These are phyloP conservation scores for Penicillium arizonense DNA, from an alignment of 495 filamentous ascomycete genomes.

Conservation along the genomic window DNA sequence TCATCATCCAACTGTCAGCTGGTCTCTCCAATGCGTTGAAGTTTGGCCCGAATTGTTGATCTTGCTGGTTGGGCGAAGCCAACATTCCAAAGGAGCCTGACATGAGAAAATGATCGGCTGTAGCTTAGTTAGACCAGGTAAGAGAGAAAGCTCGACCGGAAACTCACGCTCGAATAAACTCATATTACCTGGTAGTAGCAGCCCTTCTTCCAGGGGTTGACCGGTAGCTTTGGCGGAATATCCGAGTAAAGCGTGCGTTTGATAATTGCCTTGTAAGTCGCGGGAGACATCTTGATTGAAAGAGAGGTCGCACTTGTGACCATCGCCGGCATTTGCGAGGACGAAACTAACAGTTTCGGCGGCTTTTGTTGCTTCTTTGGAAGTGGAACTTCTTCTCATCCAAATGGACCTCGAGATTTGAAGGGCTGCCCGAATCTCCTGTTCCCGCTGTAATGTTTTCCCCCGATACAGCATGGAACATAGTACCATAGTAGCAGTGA, in stretches of 20 bases:
- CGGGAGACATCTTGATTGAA: neutral
- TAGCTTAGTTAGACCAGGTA: neutral
- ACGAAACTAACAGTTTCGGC: slow-evolving; percentile 20
- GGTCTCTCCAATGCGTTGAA: neutral
- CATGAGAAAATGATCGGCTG: slow-evolving; percentile 6
- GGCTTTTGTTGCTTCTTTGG: slow-evolving; percentile 23
- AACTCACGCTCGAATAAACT: slow-evolving; percentile 4
- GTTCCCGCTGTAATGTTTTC: slow-evolving; percentile 5
- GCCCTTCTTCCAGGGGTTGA: neutral
- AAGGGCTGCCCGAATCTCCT: slow-evolving; percentile 22
- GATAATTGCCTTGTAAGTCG: neutral
- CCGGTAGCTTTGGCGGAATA: neutral
- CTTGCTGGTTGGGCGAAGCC: neutral
- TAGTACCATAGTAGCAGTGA: slow-evolving; percentile 50
- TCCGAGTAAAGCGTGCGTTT: neutral
- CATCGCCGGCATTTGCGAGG: slow-evolving; percentile 9
- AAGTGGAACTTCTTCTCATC: slow-evolving; percentile 22
- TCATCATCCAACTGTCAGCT: neutral
- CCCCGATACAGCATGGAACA: slow-evolving; percentile 40
- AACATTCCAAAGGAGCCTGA: no score
- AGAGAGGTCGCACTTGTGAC: neutral
- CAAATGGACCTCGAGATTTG: slow-evolving; percentile 17
- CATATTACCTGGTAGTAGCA: neutral
- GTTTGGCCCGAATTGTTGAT: neutral
- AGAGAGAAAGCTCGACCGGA: neutral